Evolutionary conservation across 805 yeast genomes (phyloP).

Genomic region (Metschnikowia cubensis): DNA sequence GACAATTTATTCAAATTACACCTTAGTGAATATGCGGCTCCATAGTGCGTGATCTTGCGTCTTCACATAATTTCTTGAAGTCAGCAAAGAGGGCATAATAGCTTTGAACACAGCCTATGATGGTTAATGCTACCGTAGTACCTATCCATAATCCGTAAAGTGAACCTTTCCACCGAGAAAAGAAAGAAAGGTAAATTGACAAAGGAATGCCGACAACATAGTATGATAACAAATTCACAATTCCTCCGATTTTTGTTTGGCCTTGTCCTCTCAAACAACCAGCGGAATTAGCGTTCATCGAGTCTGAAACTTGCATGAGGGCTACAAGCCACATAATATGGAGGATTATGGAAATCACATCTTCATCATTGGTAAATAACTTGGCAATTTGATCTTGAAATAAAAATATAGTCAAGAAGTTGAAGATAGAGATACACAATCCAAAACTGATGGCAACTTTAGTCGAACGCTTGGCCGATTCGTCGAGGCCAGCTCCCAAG

Average conservation of each 20-base stretch:
- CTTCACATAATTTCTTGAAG: conserved; percentile 33
- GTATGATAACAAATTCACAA: conserved; percentile 52
- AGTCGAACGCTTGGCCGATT: conserved; percentile 34
- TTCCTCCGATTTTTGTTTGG: conserved; percentile 60
- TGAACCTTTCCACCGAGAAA: conserved; percentile 41
- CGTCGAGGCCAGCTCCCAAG: conserved; percentile 44
- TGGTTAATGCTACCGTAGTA: conserved; percentile 30
- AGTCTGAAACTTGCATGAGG: conserved; percentile 66
- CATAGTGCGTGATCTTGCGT: conserved; percentile 35
- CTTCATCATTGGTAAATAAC: conserved; percentile 57
- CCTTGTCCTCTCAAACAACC: conserved; percentile 81
- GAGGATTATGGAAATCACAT: conserved; percentile 49
- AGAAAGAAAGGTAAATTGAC: conserved; percentile 51
- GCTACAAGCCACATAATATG: conserved; percentile 61
- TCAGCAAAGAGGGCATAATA: conserved; percentile 45
- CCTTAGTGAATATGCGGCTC: conserved; percentile 7
- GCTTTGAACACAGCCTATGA: conserved; percentile 18
- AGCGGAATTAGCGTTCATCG: conserved; percentile 65
- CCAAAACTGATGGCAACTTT: conserved; percentile 37
- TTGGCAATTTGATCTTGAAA: conserved; percentile 34
- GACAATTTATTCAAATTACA: neutral
- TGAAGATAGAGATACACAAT: conserved; percentile 29
- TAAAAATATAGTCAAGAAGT: conserved; percentile 27
- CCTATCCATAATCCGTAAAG: conserved; percentile 61
- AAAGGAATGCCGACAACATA: conserved; percentile 62